Base-by-base conservation (phyloP, 2,329 filamentous ascomycete species). In the Alternaria viburni region DNA sequence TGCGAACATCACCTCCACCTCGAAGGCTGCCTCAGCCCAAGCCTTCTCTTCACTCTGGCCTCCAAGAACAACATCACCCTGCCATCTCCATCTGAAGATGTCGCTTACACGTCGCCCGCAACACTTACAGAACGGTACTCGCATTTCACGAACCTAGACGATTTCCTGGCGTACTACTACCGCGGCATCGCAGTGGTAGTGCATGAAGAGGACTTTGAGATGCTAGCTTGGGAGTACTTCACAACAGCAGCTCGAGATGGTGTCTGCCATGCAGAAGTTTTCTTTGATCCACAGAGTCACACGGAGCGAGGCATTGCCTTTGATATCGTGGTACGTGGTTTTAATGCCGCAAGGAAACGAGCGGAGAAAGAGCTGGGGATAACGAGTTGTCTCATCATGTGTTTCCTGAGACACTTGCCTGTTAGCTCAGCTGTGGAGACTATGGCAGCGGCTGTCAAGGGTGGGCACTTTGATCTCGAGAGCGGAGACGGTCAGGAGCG, bases 1-100 rank as follows among this genome's bases (percentile, higher is more conserved):
- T 92, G 90, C 80, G 92, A 95, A 78, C 91, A 93, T 75, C 92
- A 94, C 80, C 86, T 94, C 57, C 92, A 95, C 76, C 85, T 95
- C 32, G 91, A 94, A 79, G 92, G 92, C 59, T 90, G 90, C 12
- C 85, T 95, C 41, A 88, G 89, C 44, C 90, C 91, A 1, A 81
- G 85, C 59, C 83, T 93, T 43, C 87, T 93, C 65, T 94, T 93
- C 82, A 74, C 83, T 28, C 87, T 95, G 6, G 90, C 92, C 6
- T 76, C 81, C 36, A 87, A 87, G 73, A 93, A 95, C 83, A 82
- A 82, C 58, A 86, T 93, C 70, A 43, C 82, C 3, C 84, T 94
- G 4, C 80, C 83, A 2, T 73, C 75, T 32, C 79, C 82, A 3
- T 71, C 75, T 23, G 81, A 83, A 36, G 88, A 93, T 72, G 79